Conservation (phyloP, 2,329 filamentous ascomycete species). For the Diaporthe aspalathi region DNA sequence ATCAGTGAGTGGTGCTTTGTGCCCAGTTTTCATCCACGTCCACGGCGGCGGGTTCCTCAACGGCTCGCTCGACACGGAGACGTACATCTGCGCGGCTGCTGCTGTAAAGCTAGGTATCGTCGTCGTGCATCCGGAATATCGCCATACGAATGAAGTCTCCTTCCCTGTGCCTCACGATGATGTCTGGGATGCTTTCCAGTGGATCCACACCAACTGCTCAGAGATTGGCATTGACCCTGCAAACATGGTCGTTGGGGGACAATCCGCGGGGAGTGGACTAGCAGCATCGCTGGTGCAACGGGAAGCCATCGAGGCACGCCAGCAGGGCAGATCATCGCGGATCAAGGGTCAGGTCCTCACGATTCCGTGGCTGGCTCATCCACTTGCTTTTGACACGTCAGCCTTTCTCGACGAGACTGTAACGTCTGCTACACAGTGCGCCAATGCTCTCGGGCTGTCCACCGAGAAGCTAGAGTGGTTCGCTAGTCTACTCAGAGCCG, state of each 20-base stretch:
- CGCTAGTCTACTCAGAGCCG: not conserved
- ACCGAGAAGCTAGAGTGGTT: conserved; percentile 5
- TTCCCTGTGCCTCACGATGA: not conserved
- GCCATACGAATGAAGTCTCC: not conserved
- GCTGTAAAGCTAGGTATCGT: not conserved
- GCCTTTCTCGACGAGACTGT: not conserved
- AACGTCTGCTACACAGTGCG: not conserved
- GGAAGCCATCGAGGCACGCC: not conserved
- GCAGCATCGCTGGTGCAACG: not conserved
- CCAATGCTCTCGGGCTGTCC: not conserved
- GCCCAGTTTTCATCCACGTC: not conserved
- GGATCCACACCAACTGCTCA: not conserved
- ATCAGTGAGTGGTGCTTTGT: not conserved
- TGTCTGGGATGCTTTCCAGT: not conserved
- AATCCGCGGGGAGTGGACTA: not conserved
- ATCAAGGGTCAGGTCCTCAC: not conserved
- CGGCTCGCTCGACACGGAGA: conserved; percentile 4
- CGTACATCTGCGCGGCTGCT: not conserved
- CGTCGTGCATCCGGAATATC: conserved; percentile 10
- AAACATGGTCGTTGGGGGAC: not conserved
- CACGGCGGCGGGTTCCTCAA: conserved; percentile 6
- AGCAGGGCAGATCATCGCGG: not conserved
- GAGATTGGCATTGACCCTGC: not conserved
- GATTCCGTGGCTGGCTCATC: not conserved
- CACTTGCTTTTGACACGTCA: not conserved